Base-by-base conservation (phyloP, 441 rosid genomes). In the Theobroma grandiflorum region DNA sequence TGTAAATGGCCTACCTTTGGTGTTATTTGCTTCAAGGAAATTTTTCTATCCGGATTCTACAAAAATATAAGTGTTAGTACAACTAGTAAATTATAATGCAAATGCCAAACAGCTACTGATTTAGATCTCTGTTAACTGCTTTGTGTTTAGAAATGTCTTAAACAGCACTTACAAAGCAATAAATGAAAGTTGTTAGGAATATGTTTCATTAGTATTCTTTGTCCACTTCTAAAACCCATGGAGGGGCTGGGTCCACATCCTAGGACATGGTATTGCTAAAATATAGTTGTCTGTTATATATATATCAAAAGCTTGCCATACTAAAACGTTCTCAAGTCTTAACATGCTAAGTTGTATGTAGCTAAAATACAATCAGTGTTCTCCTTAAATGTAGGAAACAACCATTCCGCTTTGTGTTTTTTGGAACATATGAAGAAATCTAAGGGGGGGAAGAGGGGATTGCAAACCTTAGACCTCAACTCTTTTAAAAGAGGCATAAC, bases 201-300 rank as follows among this genome's bases (percentile, higher is more conserved):
- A 22, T 40, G 47, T 70, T 70, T 70, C 15, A 8, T 70, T 70
- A 70, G 74, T 14, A 70, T 49, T 45, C 38, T 47, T 69, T 57
- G 22, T 0, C 74, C 59, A 1, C 50, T 4, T 49, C 14, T 26
- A 16, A 70, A 70, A 49, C 12, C 22, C 42, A 31, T 31, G 66
- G 8, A 40, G 49, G 65, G 49, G 65, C 66, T 53, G 47, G 52
- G 40, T 20, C 26, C 35, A 8, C 47, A 49, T 37, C 47, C 42
- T 35, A 16, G 31, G 26, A 72, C 22, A 18, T 50, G 47, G 45
- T 52, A 53, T 37, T 31, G 16, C 6, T 4, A 53, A 72, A 14
- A 8, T 37, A 43, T 22, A 45, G 55, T 65, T 65, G 6, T 42
- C 45, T 45, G 7, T 45, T 45, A 26, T 26, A 26, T 8, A 10